These are phyloP conservation scores for Arthrobotrys entomopaga DNA, from an alignment of 2,329 filamentous ascomycete genomes.

Conservation along the genomic window DNA sequence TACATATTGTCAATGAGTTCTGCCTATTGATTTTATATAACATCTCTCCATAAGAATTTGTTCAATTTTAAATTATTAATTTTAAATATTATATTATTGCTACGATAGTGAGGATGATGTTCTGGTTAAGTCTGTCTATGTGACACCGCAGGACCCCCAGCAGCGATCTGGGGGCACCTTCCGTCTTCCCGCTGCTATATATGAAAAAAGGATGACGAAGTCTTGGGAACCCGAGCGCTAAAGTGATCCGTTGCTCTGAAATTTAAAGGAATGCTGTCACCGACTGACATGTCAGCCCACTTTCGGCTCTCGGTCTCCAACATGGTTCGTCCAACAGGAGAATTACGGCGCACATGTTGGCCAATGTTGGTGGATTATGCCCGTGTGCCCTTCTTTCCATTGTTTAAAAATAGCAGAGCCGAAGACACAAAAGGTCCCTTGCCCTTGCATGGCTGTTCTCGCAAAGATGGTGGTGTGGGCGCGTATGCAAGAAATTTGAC, in stretches of 20 bases:
- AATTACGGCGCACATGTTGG: constrained; percentile 12
- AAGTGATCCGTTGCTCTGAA: constrained; percentile 35
- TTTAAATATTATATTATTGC: no score
- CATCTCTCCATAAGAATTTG: no score
- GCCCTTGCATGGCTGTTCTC: constrained; percentile 42
- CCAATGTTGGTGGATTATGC: constrained; percentile 22
- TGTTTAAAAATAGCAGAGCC: constrained; percentile 46
- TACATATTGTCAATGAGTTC: no score
- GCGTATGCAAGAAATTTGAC: constrained; percentile 44
- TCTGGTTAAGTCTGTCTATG: no score
- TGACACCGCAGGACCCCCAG: constrained; percentile 31
- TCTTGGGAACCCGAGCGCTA: constrained; percentile 41
- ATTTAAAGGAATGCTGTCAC: constrained; percentile 24
- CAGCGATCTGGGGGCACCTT: constrained; percentile 15
- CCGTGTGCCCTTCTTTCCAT: neutral
- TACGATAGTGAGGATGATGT: constrained; percentile 5
- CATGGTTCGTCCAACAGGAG: constrained; percentile 27
- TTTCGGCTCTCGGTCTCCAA: constrained; percentile 38
- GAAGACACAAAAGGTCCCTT: constrained; percentile 23
- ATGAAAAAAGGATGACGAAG: constrained; percentile 23
- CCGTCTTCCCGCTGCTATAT: constrained; percentile 52
- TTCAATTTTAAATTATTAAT: no score
- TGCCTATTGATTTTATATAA: no score
- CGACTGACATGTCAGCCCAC: constrained; percentile 21
- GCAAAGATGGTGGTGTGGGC: constrained; percentile 51